Base-by-base conservation (phyloP, 257 asterid genomes). In the Solanum sitiens region DNA sequence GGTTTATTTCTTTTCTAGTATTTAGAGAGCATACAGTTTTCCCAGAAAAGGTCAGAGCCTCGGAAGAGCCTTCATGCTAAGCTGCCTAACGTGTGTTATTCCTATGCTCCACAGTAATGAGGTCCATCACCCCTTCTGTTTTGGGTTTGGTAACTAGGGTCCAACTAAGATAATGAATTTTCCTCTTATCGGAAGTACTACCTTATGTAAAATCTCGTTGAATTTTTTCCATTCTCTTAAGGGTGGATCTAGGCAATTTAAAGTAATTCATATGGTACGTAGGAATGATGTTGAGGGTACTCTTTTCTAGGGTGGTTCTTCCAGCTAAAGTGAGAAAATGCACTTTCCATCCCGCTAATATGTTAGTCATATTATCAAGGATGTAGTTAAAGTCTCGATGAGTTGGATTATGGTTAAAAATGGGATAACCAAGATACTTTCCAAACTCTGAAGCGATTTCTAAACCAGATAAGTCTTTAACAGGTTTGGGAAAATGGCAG, bases 71-170 rank as follows among this genome's bases (percentile, higher is more conserved):
- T 56, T 11, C 65, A 56, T 6, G 65, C n/a, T 18, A 18, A 20
- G 15, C n/a, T 56, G 7, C 4, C 11, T 6, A 7, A 21, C n/a
- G 7, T 56, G n/a, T 0, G 3, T 16, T 7, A 14, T 50, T 56
- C 3, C 5, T 56, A 3, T 56, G 65, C 8, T 18, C 23, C 3
- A n/a, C 65, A 18, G 7, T 56, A 20, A 56, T 56, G 2, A 56
- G 11, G 11, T 56, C 3, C 8, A 20, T 9, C 2, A 4, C n/a
- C 2, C 11, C 65, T 1, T 56, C n/a, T 6, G 0, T 6, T 18
- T 56, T 56, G 4, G 23, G n/a, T 8, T 56, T 53, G 4, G 65
- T 56, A 2, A 56, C 18, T 44, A 11, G 50, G 50, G 50, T 11
- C 11, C n/a, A 18, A 6, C 11, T 56, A 18, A 18, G 4, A 6